Percentiles rank a stretch among this genome's conserved stretches.
Evolutionary conservation across 2,329 filamentous ascomycete genomes (phyloP).

Genomic region (Colletotrichum brevisporum): DNA sequence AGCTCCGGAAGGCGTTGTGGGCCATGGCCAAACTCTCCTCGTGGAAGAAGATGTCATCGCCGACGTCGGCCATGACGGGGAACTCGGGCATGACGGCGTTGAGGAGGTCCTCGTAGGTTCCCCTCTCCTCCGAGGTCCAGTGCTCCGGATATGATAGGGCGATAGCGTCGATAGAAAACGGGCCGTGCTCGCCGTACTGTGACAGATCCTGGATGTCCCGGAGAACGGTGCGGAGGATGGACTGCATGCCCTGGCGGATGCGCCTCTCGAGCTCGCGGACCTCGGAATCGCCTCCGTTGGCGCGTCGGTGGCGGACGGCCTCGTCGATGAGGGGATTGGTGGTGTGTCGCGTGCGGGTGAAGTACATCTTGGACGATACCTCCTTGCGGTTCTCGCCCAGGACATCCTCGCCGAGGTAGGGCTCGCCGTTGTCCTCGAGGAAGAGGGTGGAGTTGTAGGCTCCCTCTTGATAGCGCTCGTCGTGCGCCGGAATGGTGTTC

Average conservation of each 20-base stretch:
- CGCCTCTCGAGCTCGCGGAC: not conserved
- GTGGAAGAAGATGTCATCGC: not conserved
- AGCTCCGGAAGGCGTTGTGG: not conserved
- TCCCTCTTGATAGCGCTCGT: slow-evolving; percentile 8
- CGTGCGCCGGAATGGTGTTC: not conserved
- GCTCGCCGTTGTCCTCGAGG: not conserved
- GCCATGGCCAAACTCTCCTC: slow-evolving; percentile 1
- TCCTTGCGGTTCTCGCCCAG: not conserved
- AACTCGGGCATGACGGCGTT: slow-evolving; percentile 1
- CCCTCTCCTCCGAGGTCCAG: not conserved
- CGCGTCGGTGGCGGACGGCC: not conserved
- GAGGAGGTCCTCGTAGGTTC: not conserved
- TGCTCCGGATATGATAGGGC: not conserved
- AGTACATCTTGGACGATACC: not conserved
- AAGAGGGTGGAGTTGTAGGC: not conserved
- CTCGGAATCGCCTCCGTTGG: not conserved
- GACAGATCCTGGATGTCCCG: not conserved
- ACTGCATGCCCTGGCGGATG: not conserved
- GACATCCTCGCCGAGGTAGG: not conserved
- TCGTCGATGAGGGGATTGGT: not conserved
- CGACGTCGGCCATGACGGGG: not conserved
- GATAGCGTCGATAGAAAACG: not conserved
- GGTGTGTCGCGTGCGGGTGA: not conserved
- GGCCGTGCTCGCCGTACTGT: not conserved
- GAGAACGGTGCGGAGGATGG: not conserved